A percentile compares a stretch with the other conserved stretches of the same genome.
These are phyloP conservation scores for Clonostachys chloroleuca DNA, from an alignment of 2,329 filamentous ascomycete genomes.

Conservation along the genomic window DNA sequence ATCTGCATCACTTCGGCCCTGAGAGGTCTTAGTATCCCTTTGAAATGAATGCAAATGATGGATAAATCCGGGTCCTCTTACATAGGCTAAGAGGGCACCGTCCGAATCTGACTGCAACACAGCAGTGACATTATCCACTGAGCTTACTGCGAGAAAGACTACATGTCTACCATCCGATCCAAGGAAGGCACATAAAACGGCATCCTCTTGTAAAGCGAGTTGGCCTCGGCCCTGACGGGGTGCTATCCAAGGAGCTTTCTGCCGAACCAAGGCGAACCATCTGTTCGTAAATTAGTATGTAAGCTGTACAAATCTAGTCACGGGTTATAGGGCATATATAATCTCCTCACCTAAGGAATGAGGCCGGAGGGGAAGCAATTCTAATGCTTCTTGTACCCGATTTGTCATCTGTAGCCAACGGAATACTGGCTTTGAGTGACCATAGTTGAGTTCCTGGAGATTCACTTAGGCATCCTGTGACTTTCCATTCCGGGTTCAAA, in stretches of 20 bases:
- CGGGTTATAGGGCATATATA: not conserved
- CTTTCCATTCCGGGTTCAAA: conserved; percentile 50
- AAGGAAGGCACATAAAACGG: conserved; percentile 73
- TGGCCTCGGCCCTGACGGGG: conserved; percentile 73
- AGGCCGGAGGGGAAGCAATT: conserved; percentile 60
- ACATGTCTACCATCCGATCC: conserved; percentile 67
- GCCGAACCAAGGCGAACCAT: conserved; percentile 78
- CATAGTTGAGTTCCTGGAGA: conserved; percentile 67
- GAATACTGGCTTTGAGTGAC: conserved; percentile 55
- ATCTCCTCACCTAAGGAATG: conserved; percentile 42
- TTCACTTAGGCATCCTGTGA: conserved; percentile 56
- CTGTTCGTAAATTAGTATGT: conserved; percentile 24
- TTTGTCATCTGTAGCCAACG: conserved; percentile 48
- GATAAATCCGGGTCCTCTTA: conserved; percentile 18
- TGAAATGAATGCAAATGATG: not conserved
- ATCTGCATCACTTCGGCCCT: conserved; percentile 64
- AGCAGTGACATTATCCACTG: conserved; percentile 64
- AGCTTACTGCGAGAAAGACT: conserved; percentile 75
- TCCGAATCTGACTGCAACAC: conserved; percentile 60
- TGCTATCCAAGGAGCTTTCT: conserved; percentile 81
- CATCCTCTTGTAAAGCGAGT: conserved; percentile 72
- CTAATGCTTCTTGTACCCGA: conserved; percentile 52
- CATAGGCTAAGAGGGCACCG: conserved; percentile 65
- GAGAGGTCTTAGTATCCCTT: conserved; percentile 5
- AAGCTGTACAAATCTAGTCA: not conserved